phyloP scores from a whole-genome alignment of 805 yeast genomes.

The Zygosaccharomyces pseudorouxii region DNA sequence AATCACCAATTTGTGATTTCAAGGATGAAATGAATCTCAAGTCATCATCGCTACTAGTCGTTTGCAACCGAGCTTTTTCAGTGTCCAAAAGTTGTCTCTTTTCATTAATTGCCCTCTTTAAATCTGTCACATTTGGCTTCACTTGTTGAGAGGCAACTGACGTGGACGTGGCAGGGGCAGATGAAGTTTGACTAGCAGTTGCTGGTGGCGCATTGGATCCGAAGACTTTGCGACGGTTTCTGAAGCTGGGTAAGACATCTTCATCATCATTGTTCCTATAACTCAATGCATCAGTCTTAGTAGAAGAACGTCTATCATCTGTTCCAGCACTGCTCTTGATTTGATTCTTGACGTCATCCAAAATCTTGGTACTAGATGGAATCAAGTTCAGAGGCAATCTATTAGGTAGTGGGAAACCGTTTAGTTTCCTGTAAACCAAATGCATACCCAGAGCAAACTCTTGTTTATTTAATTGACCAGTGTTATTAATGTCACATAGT shows the following conservation, averaged over 20 bases:
- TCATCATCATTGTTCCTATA: conserved; percentile 79
- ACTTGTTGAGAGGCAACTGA: conserved; percentile 7
- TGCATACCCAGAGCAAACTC: conserved; percentile 98
- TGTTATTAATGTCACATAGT: conserved; percentile 73
- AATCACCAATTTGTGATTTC: conserved; percentile 51
- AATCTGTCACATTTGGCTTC: conserved; percentile 22
- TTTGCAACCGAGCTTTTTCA: conserved; percentile 5
- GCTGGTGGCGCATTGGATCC: conserved; percentile 2
- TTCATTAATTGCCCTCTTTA: conserved; percentile 27
- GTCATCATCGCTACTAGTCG: conserved; percentile 30
- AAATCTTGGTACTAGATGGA: conserved; percentile 76
- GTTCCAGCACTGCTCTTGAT: conserved; percentile 22
- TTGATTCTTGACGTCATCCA: conserved; percentile 66
- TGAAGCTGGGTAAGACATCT: conserved; percentile 60
- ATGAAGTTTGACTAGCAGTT: not conserved
- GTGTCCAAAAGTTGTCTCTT: conserved; percentile 11
- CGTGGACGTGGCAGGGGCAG: not conserved
- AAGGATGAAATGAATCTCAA: conserved; percentile 57
- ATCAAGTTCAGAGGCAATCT: conserved; percentile 82
- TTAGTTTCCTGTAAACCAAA: conserved; percentile 81
- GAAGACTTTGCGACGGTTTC: conserved; percentile 49
- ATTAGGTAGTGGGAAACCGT: conserved; percentile 81
- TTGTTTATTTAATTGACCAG: conserved; percentile 80
- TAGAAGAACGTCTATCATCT: conserved; percentile 17
- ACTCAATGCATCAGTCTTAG: conserved; percentile 38